Base-by-base conservation (phyloP, 2,329 filamentous ascomycete species). In the Orbilia blumenaviensis region DNA sequence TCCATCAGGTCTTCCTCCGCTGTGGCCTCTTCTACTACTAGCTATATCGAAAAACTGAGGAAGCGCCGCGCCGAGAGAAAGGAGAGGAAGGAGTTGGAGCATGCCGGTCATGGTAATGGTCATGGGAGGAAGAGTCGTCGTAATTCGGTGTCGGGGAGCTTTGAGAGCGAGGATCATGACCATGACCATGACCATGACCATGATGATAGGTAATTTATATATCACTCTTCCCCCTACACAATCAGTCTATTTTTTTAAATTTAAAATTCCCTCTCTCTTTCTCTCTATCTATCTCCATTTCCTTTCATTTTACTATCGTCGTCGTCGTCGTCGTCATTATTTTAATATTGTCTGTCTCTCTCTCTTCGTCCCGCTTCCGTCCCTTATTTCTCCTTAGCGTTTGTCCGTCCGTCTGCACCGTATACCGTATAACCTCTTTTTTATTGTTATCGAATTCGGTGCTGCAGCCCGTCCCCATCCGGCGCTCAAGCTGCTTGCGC, bases 181-280 rank as follows among this genome's bases (percentile, higher is more conserved):
- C n/a, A n/a, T n/a, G n/a, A n/a, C n/a, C n/a, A n/a, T n/a, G n/a
- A n/a, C n/a, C n/a, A n/a, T n/a, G n/a, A n/a, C n/a, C n/a, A n/a
- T 12, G 72, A 76, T 41, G 72, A 76, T 64, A 61, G 38, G 72
- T 76, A 76, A n/a, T n/a, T n/a, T n/a, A n/a, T n/a, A n/a, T n/a
- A n/a, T n/a, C n/a, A n/a, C n/a, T n/a, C n/a, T n/a, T n/a, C n/a
- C n/a, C n/a, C n/a, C n/a, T n/a, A n/a, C n/a, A n/a, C n/a, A n/a
- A n/a, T n/a, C n/a, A n/a, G n/a, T n/a, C n/a, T n/a, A n/a, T n/a
- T n/a, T n/a, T n/a, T n/a, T n/a, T n/a, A n/a, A n/a, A n/a, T n/a
- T n/a, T n/a, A n/a, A n/a, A n/a, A n/a, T n/a, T n/a, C n/a, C n/a
- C n/a, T n/a, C n/a, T n/a, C n/a, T n/a, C n/a, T n/a, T n/a, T n/a